Base-by-base conservation (phyloP, 495 filamentous ascomycete species). In the Articulospora tetracladia region DNA sequence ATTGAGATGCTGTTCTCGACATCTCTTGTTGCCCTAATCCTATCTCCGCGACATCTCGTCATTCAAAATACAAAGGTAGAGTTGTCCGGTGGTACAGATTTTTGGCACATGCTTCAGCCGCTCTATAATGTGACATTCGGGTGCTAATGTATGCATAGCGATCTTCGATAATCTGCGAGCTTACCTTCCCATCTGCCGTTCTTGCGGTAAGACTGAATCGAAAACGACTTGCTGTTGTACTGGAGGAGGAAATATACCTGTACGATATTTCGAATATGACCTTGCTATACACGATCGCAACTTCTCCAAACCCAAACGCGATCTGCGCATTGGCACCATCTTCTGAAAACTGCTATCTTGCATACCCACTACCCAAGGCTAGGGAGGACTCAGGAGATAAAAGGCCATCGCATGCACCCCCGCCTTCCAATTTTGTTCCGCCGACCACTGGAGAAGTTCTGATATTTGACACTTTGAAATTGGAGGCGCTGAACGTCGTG, bases 1-100 rank as follows among this genome's bases (percentile, higher is more conserved):
- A 85, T 98, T 70, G 95, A 98, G 79, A 97, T 97, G 93, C 86
- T 98, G 59, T 98, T 98, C 71, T 97, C 94, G 44, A 98, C 94
- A 47, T 98, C 94, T n/a, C 81, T 98, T 47, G 93, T 98, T 19
- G 94, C 94, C 34, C 79, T 97, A 19, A 90, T 97, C 58, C 77
- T 93, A 46, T 96, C 93, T 19, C 95, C 94, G 1, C 78, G 94
- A 52, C 88, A 93, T 32, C 80, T 98, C 36, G 87, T 93, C 63
- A 97, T 98, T 61, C 91, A 92, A 63, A 98, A 98, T 75, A 98
- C 95, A 36, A 98, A 98, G 84, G 91, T 91, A 77, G 62, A 19
- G 39, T 15, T 44, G 30, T 32, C 30, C 30, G 30, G 30, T 32
- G 30, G 30, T 32, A 32, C 30, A 32, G 4, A 32, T 13, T n/a